Percentiles rank a stretch among this genome's conserved stretches.
Evolutionary conservation across 345 rosid genomes (phyloP).

Genomic region (Populus simonii): DNA sequence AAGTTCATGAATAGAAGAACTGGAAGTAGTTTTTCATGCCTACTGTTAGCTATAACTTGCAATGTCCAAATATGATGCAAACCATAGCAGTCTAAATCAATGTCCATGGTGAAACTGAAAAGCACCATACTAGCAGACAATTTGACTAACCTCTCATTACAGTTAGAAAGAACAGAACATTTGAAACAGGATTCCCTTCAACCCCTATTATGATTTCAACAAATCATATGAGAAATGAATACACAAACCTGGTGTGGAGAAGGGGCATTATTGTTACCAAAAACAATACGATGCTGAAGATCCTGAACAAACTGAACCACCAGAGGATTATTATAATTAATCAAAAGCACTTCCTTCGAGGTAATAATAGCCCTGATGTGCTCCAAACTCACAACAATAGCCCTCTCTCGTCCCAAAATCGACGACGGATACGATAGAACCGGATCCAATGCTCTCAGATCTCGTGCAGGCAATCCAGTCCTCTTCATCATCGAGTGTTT

Average conservation of each 20-base stretch:
- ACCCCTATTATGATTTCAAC: no score
- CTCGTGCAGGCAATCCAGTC: slow-evolving; percentile 54
- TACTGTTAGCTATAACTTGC: no score
- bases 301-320: slow-evolving; percentile 38
- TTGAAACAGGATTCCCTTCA: no score
- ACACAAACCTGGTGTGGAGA: slow-evolving; percentile 12
- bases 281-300: slow-evolving; percentile 34
- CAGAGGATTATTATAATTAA: slow-evolving; percentile 42
- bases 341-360: slow-evolving; percentile 43
- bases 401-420: slow-evolving; percentile 49
- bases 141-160: no score
- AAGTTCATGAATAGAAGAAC: no score
- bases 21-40: no score
- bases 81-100: no score
- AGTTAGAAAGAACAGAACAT: no score
- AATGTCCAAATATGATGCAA: no score
- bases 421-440: slow-evolving; percentile 53
- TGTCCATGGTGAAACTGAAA: no score
- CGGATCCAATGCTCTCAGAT: slow-evolving; percentile 49
- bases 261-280: background rate
- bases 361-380: slow-evolving; percentile 54
- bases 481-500: slow-evolving; percentile 50
- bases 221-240: no score
- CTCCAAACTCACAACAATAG: slow-evolving; percentile 48
- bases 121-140: no score